Percentiles rank a stretch among this genome's conserved stretches.
Evolutionary conservation across 1,284 basidiomycete species (phyloP).

Genomic region (Mycena citricolor): DNA sequence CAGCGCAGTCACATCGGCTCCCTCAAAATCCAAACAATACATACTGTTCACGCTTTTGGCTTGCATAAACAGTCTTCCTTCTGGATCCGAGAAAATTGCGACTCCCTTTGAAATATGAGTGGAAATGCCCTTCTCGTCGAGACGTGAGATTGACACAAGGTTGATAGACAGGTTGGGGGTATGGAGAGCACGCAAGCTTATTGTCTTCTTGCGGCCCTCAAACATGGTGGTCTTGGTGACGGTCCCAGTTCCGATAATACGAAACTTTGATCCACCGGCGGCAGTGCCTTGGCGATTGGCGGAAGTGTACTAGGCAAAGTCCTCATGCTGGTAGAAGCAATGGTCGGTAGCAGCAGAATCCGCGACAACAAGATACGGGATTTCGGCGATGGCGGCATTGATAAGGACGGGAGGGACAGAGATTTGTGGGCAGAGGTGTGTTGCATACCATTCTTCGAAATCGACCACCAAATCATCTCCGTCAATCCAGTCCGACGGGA

Average conservation of each 20-base stretch:
- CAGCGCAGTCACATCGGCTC: constrained; percentile 2
- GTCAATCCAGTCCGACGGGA: background rate
- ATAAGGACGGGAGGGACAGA: no score
- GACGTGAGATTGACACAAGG: constrained; percentile 27
- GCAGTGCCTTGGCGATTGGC: constrained; percentile 19
- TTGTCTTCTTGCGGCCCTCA: background rate
- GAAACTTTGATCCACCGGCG: constrained; percentile 22
- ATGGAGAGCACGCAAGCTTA: constrained; percentile 7
- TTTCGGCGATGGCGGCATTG: no score
- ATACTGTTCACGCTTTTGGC: background rate
- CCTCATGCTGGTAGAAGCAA: constrained; percentile 23
- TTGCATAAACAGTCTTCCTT: constrained; percentile 2
- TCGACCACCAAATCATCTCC: constrained; percentile 1
- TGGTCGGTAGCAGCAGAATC: constrained; percentile 29
- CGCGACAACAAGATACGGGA: constrained; percentile 10
- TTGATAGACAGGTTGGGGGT: constrained; percentile 26
- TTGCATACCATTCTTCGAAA: constrained; percentile 3
- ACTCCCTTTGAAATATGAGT: constrained; percentile 17
- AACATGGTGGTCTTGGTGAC: constrained; percentile 19
- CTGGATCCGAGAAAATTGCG: background rate
- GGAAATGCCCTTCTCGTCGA: constrained; percentile 24
- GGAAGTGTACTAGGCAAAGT: constrained; percentile 22
- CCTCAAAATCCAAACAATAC: constrained; percentile 7
- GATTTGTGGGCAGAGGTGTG: no score
- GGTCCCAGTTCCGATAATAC: constrained; percentile 23